Percentiles rank a stretch among this genome's conserved stretches.
Evolutionary conservation across 2,329 filamentous ascomycete species (phyloP).

Genomic region (Aspergillus ibericus): DNA sequence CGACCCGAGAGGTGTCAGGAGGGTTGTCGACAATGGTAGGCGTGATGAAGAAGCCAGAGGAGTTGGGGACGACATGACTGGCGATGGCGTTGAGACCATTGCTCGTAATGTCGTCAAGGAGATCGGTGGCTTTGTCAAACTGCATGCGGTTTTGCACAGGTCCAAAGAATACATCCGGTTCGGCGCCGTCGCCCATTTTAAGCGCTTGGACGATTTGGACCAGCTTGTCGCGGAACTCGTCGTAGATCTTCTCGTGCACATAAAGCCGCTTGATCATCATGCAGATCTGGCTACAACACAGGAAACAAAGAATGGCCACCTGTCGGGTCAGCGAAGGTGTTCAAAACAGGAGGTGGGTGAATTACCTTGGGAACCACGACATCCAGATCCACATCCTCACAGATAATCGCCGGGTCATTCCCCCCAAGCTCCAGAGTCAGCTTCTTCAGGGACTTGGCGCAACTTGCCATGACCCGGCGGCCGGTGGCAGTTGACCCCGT

Average conservation of each 20-base stretch:
- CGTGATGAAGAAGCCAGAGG: slow-evolving; percentile 57
- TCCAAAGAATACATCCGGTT: slow-evolving; percentile 53
- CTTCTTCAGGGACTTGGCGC: slow-evolving; percentile 54
- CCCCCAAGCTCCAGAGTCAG: slow-evolving; percentile 57
- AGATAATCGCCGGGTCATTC: slow-evolving; percentile 58
- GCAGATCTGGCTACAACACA: slow-evolving; percentile 58
- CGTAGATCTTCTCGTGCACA: slow-evolving; percentile 61
- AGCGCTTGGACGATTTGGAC: slow-evolving; percentile 47
- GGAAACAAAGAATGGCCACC: slow-evolving; percentile 51
- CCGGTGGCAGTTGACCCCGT: slow-evolving; percentile 57
- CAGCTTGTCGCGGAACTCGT: slow-evolving; percentile 52
- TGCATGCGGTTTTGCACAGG: slow-evolving; percentile 67
- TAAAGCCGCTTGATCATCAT: slow-evolving; percentile 61
- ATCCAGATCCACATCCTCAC: slow-evolving; percentile 53
- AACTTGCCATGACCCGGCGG: slow-evolving; percentile 52
- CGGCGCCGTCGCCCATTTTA: slow-evolving; percentile 40
- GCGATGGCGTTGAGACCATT: slow-evolving; percentile 55
- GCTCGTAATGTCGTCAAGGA: slow-evolving; percentile 57
- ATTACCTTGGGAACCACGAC: slow-evolving; percentile 42
- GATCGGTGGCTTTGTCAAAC: slow-evolving; percentile 59
- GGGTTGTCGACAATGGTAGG: slow-evolving; percentile 62
- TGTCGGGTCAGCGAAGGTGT: slow-evolving; percentile 11
- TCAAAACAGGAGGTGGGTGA: background rate
- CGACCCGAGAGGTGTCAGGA: slow-evolving; percentile 55
- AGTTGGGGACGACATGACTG: slow-evolving; percentile 48